Evolutionary conservation across 1,284 basidiomycete species (phyloP).

Genomic region (Kwoniella shivajii): DNA sequence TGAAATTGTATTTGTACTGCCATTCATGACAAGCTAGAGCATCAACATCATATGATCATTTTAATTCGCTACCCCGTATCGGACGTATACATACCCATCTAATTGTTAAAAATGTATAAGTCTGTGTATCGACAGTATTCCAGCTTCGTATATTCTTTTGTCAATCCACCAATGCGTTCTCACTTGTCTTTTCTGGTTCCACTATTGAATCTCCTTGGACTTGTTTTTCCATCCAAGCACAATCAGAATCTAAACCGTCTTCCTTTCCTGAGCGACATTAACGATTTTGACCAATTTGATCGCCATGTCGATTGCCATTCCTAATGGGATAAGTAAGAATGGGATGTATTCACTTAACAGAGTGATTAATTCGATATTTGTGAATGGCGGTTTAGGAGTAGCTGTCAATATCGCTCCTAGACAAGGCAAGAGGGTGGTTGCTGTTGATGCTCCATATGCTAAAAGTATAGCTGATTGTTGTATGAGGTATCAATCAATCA

Average conservation of each 20-base stretch:
- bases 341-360: constrained; percentile 74
- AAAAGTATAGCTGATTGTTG: constrained; percentile 61
- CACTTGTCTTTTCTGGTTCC: background rate
- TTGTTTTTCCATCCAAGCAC: background rate
- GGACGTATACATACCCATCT: no score
- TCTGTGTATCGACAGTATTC: constrained; percentile 5
- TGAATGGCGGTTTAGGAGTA: constrained; percentile 30
- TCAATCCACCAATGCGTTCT: no score
- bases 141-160: no score
- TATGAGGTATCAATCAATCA: constrained; percentile 34
- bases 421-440: constrained; percentile 74
- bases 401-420: constrained; percentile 61
- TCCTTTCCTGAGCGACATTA: constrained; percentile 20
- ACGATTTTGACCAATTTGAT: constrained; percentile 30
- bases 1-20: no score
- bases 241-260: constrained; percentile 15
- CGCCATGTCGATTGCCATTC: constrained; percentile 72
- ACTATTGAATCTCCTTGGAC: background rate
- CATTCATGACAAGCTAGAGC: no score
- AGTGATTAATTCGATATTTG: constrained; percentile 54
- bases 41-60: background rate
- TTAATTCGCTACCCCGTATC: no score
- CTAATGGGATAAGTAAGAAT: constrained; percentile 69
- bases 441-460: constrained; percentile 73
- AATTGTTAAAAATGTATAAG: no score